Evolutionary conservation across 768 basidiomycete species (phyloP).

Genomic region (Boletellus sp.): DNA sequence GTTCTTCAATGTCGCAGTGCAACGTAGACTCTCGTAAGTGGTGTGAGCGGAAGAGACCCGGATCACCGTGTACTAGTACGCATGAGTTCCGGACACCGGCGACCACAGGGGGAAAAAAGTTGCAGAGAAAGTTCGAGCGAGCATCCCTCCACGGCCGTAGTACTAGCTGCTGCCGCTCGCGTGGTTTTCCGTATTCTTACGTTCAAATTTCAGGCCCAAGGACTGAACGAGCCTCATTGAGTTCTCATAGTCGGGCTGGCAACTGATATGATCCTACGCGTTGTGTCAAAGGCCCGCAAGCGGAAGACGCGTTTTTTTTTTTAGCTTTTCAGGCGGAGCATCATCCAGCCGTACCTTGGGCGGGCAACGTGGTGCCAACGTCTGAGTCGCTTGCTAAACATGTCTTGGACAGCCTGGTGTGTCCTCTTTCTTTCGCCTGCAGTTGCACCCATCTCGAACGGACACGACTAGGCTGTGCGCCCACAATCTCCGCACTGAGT

Average conservation of each 20-base stretch:
- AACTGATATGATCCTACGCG: no score
- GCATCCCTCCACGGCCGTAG: no score
- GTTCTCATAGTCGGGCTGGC: no score
- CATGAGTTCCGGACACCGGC: conserved; percentile 14
- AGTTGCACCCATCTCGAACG: conserved; percentile 2
- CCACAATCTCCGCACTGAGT: conserved; percentile 24
- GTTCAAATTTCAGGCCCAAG: no score
- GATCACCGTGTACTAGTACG: no score
- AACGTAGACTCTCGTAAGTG: conserved; percentile 7
- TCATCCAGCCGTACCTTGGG: neutral
- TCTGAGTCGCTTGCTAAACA: conserved; percentile 2
- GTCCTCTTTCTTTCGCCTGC: conserved; percentile 10
- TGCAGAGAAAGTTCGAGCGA: no score
- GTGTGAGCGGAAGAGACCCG: neutral
- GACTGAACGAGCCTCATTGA: no score
- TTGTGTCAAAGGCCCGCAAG: no score
- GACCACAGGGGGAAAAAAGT: conserved; percentile 4
- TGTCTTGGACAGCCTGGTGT: neutral
- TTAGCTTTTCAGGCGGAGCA: neutral
- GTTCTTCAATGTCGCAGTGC: neutral
- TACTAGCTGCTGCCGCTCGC: no score
- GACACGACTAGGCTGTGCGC: conserved; percentile 12
- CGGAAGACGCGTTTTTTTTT: no score
- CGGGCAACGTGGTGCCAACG: conserved; percentile 6
- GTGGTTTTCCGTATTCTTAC: no score